Evolutionary conservation across 371 early-diverging fungal genomes (phyloP).

Genomic region (Actinomortierella ambigua): DNA sequence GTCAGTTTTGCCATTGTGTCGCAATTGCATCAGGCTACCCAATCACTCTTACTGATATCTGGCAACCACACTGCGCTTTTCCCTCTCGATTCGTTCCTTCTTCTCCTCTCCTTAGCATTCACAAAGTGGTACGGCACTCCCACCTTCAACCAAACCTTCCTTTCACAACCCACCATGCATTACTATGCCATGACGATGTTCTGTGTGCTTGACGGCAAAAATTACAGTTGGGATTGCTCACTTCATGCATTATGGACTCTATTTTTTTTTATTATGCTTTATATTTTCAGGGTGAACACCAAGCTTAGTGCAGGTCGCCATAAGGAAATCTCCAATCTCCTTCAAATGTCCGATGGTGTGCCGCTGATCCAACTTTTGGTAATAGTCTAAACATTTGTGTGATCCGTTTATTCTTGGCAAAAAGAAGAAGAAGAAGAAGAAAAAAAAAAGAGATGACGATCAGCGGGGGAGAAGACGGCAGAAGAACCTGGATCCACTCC

Average conservation of each 20-base stretch:
- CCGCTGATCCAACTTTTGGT: constrained; percentile 82
- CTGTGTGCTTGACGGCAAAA: not conserved
- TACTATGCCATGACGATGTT: not conserved
- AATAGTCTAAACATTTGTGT: too few relatives aligned
- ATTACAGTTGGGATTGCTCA: not conserved
- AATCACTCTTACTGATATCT: not conserved
- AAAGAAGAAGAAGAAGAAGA: not conserved
- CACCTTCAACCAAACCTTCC: not conserved
- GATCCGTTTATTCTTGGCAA: constrained; percentile 51
- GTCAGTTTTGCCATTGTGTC: not conserved
- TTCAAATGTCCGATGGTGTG: constrained; percentile 85
- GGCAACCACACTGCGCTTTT: not conserved
- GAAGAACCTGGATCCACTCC: not conserved
- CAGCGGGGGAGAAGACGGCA: not conserved
- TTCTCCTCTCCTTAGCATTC: constrained; percentile 57
- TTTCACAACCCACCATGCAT: not conserved
- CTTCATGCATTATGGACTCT: not conserved
- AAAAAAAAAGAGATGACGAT: too few relatives aligned
- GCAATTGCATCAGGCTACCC: not conserved
- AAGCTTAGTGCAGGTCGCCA: constrained; percentile 74
- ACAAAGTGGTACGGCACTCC: constrained; percentile 72
- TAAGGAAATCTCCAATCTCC: constrained; percentile 65
- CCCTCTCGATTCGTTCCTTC: constrained; percentile 3
- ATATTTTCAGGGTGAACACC: constrained; percentile 91
- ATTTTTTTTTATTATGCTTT: not conserved